A percentile compares a stretch with the other conserved stretches of the same genome.
These are phyloP conservation scores for Cornus florida DNA, from an alignment of 148 eudicot genomes.

Conservation along the genomic window DNA sequence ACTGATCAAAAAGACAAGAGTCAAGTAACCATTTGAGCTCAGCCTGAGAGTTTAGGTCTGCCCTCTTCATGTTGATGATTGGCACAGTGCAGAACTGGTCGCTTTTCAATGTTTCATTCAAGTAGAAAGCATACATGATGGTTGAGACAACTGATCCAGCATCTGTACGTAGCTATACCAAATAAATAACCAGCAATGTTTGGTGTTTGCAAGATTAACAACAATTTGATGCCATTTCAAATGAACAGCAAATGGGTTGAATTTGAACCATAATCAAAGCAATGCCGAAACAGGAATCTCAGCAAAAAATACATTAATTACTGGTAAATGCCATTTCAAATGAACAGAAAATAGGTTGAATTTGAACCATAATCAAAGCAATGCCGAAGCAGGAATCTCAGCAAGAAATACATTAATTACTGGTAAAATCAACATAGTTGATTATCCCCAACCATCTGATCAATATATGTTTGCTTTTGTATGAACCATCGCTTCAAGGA, in stretches of 20 bases:
- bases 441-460: not conserved
- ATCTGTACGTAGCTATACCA: slow-evolving; percentile 27
- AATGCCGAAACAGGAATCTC: too few species aligned
- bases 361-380: too few species aligned
- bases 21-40: slow-evolving; percentile 46
- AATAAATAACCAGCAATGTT: not conserved
- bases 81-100: slow-evolving; percentile 41
- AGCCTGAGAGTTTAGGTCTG: slow-evolving; percentile 30
- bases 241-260: too few species aligned
- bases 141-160: slow-evolving; percentile 45
- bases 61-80: slow-evolving; percentile 51
- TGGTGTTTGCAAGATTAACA: not conserved
- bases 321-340: too few species aligned
- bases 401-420: too few species aligned
- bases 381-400: too few species aligned
- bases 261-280: too few species aligned
- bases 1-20: slow-evolving; percentile 38
- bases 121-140: slow-evolving; percentile 48
- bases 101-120: slow-evolving; percentile 25
- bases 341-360: too few species aligned
- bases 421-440: not conserved
- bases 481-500: not conserved
- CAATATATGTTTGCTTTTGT: not conserved
- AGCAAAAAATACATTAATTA: too few species aligned
- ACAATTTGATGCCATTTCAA: not conserved